phyloP scores from a whole-genome alignment of 148 eudicot genomes.

The Pouteria glomerata region DNA sequence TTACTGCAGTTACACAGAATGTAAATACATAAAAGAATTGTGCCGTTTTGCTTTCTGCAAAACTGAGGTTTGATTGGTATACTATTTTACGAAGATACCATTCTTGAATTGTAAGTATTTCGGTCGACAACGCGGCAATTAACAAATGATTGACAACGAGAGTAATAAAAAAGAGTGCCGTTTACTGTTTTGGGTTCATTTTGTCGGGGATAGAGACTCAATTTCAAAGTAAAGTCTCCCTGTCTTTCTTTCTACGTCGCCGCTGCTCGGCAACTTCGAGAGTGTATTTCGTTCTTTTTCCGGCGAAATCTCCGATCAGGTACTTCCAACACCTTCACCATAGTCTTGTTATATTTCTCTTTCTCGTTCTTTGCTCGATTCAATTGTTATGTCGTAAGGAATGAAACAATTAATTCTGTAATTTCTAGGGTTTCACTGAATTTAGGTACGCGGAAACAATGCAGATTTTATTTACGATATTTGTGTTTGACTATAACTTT shows the following conservation, averaged over 20 bases:
- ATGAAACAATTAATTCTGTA: background rate
- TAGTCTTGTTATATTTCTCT: background rate
- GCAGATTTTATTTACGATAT: background rate
- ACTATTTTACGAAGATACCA: too few relatives aligned
- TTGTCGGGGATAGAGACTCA: background rate
- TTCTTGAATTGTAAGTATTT: too few relatives aligned
- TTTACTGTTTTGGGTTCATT: background rate
- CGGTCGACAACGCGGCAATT: too few relatives aligned
- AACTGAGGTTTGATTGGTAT: too few relatives aligned
- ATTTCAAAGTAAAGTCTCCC: background rate
- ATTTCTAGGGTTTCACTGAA: constrained; percentile 3
- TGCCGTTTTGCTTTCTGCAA: too few relatives aligned
- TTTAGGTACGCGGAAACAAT: background rate
- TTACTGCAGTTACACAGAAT: too few relatives aligned
- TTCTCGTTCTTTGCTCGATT: background rate
- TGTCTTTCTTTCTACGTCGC: background rate
- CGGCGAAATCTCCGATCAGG: constrained; percentile 12
- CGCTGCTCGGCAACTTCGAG: background rate
- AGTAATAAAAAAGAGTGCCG: background rate
- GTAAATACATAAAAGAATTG: too few relatives aligned
- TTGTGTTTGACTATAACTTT: background rate
- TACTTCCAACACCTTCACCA: background rate
- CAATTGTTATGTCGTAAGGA: background rate
- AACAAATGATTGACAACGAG: too few relatives aligned
- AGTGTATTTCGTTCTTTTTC: background rate